phyloP scores from a whole-genome alignment of 2,329 filamentous ascomycete genomes.

The Claviceps cyperi region DNA sequence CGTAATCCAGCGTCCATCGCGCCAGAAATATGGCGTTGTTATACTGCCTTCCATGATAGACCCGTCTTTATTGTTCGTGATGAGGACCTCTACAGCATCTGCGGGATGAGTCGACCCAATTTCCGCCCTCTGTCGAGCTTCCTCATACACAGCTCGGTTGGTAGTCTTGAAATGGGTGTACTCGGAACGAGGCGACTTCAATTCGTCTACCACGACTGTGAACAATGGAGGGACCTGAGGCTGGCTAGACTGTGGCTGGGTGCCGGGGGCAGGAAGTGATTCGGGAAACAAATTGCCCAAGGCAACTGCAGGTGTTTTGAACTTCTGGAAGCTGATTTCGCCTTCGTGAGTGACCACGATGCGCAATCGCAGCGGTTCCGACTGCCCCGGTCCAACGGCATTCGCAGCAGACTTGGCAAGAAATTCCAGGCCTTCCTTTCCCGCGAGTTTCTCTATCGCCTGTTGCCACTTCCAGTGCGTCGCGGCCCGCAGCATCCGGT shows the following conservation, averaged over 20 bases:
- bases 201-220: slow-evolving; percentile 29
- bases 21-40: slow-evolving; percentile 71
- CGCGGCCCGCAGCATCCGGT: slow-evolving; percentile 57
- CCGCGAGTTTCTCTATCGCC: slow-evolving; percentile 30
- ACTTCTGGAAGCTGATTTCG: slow-evolving; percentile 26
- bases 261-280: slow-evolving; percentile 32
- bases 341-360: slow-evolving; percentile 39
- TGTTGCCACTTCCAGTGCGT: slow-evolving; percentile 38
- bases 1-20: slow-evolving; percentile 62
- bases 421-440: slow-evolving; percentile 27
- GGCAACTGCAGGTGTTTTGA: slow-evolving; percentile 22
- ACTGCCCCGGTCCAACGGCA: slow-evolving; percentile 21
- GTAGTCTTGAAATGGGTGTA: slow-evolving; percentile 84
- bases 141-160: slow-evolving; percentile 54
- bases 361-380: slow-evolving; percentile 34
- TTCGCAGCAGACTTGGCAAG: slow-evolving; percentile 20
- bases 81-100: slow-evolving; percentile 55
- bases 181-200: slow-evolving; percentile 32
- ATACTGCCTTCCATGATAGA: slow-evolving; percentile 76
- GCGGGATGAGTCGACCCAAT: slow-evolving; percentile 37
- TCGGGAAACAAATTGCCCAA: slow-evolving; percentile 43
- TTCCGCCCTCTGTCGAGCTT: slow-evolving; percentile 46
- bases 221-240: slow-evolving; percentile 19
- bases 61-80: slow-evolving; percentile 45
- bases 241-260: slow-evolving; percentile 10